Conservation (phyloP, 208 protist genomes). For the Wallacemonas sp. region DNA sequence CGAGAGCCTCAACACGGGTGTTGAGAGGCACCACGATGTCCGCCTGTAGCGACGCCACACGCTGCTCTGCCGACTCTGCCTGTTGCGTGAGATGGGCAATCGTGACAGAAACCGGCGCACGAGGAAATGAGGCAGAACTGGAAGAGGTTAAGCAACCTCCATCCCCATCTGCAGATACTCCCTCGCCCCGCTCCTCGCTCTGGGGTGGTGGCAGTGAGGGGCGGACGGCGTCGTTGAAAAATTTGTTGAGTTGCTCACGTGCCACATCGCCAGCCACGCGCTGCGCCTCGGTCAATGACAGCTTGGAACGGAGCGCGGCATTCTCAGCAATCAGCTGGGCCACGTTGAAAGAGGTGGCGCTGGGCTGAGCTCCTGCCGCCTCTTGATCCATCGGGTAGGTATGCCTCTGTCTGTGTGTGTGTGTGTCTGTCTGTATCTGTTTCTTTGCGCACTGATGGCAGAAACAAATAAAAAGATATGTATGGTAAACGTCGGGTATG, state of each 20-base stretch:
- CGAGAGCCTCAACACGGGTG: slow-evolving; percentile 44
- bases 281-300: slow-evolving; percentile 53
- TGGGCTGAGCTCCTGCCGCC: not conserved
- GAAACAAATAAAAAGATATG: too few relatives aligned
- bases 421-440: not conserved
- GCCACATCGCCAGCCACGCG: slow-evolving; percentile 55
- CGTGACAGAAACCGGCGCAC: slow-evolving; percentile 21
- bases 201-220: slow-evolving; percentile 14
- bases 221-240: slow-evolving; percentile 50
- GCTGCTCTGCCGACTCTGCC: slow-evolving; percentile 36
- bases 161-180: slow-evolving; percentile 10
- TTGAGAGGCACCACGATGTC: slow-evolving; percentile 39
- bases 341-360: not conserved
- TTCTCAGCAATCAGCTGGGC: slow-evolving; percentile 67
- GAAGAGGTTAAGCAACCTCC: slow-evolving; percentile 12
- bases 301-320: slow-evolving; percentile 31
- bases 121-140: slow-evolving; percentile 11
- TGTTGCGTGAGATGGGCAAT: slow-evolving; percentile 38
- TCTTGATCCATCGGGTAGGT: not conserved
- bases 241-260: slow-evolving; percentile 43
- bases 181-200: slow-evolving; percentile 4
- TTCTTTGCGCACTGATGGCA: not conserved
- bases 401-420: not conserved
- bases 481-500: too few relatives aligned
- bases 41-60: slow-evolving; percentile 34